These are phyloP conservation scores for Hippophae rhamnoides DNA, from an alignment of 306 rosid species.

Conservation along the genomic window DNA sequence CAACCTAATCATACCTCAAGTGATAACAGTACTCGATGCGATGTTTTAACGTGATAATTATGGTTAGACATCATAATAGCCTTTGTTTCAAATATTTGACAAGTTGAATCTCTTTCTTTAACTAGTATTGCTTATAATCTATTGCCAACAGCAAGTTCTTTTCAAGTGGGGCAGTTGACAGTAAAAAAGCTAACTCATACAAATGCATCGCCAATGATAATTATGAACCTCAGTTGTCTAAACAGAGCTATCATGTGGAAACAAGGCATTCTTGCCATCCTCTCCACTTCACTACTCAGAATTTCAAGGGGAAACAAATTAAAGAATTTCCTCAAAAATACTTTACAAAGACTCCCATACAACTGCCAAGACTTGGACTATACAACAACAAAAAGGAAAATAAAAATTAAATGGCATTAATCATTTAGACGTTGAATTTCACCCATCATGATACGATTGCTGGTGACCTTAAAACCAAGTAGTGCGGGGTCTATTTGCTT, in stretches of 20 bases:
- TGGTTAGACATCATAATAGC: too few relatives aligned
- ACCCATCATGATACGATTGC: constrained; percentile 58
- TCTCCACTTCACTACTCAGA: constrained; percentile 3
- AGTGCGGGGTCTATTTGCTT: constrained; percentile 52
- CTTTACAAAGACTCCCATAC: constrained; percentile 12
- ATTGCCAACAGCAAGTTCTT: too few relatives aligned
- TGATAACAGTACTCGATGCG: too few relatives aligned
- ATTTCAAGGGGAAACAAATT: constrained; percentile 1
- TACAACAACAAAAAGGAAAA: neutral
- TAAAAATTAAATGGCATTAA: neutral
- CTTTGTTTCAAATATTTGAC: too few relatives aligned
- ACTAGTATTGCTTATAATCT: too few relatives aligned
- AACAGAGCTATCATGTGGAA: constrained; percentile 9
- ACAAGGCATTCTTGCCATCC: constrained; percentile 3
- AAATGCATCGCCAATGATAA: too few relatives aligned
- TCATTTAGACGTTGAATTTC: constrained; percentile 52
- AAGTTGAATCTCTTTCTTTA: too few relatives aligned
- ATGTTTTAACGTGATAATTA: too few relatives aligned
- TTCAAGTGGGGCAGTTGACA: too few relatives aligned
- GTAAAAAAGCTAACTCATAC: too few relatives aligned
- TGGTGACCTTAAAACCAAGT: constrained; percentile 53
- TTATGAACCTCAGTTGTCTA: constrained; percentile 8
- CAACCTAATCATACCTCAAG: too few relatives aligned
- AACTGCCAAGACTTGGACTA: neutral
- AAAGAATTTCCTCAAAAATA: constrained; percentile 13